These are phyloP conservation scores for Magnusiomyces tetraspermus DNA, from an alignment of 1,139 yeast species.

Conservation along the genomic window DNA sequence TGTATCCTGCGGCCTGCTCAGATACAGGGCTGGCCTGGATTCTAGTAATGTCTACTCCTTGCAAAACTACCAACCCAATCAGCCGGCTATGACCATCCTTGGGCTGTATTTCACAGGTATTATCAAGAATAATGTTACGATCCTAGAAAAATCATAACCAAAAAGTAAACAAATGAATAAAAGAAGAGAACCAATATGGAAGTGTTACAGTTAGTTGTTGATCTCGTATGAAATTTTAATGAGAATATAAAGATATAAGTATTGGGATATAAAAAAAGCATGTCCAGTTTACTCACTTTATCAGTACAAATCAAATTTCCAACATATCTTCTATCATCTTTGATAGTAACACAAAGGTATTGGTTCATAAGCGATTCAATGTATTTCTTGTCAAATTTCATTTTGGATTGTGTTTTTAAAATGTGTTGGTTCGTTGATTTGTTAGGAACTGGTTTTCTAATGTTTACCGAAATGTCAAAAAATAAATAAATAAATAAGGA, in stretches of 20 bases:
- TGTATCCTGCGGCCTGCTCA: not conserved
- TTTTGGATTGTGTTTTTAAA: too few relatives aligned
- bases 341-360: not conserved
- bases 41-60: not conserved
- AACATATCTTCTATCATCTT: not conserved
- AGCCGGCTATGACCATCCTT: not conserved
- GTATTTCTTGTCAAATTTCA: not conserved
- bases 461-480: too few relatives aligned
- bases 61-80: not conserved
- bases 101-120: conserved; percentile 1
- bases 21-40: not conserved
- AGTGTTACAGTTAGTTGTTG: not conserved
- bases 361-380: not conserved
- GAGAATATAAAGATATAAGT: too few relatives aligned
- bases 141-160: not conserved
- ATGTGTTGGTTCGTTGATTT: too few relatives aligned
- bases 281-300: conserved; percentile 3
- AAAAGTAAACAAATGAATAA: not conserved
- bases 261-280: too few relatives aligned
- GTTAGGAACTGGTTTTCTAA: too few relatives aligned
- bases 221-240: not conserved
- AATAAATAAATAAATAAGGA: too few relatives aligned
- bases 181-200: not conserved
- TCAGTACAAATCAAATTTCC: conserved; percentile 3
- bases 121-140: not conserved